phyloP scores from a whole-genome alignment of 2,329 filamentous ascomycete species.

The Tolypocladium capitatum region DNA sequence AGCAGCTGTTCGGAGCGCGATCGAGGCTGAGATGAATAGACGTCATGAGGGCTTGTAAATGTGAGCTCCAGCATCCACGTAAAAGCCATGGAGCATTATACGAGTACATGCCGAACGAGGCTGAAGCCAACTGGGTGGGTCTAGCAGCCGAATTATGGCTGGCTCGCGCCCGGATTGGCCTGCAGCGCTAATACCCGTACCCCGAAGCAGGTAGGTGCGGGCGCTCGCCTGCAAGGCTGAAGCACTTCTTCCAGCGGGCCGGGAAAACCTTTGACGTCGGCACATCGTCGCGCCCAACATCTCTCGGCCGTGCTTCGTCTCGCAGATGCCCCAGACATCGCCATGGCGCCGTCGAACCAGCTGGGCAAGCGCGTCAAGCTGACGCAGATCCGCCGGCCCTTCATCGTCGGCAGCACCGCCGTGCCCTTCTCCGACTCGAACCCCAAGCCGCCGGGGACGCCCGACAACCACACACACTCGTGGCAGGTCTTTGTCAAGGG shows the following conservation, averaged over 20 bases:
- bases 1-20: background rate
- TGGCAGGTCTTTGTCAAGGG: conserved; percentile 94
- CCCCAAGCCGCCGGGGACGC: conserved; percentile 62
- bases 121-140: background rate
- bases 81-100: conserved; percentile 13
- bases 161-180: background rate
- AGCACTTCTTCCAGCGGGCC: too few species aligned
- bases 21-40: background rate
- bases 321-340: background rate
- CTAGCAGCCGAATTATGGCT: background rate
- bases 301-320: background rate
- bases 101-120: conserved; percentile 4
- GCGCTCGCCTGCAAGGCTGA: background rate
- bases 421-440: conserved; percentile 67
- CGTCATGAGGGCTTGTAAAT: background rate
- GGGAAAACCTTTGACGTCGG: too few species aligned
- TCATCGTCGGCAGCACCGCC: conserved; percentile 70
- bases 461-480: conserved; percentile 87
- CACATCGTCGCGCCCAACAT: background rate
- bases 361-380: conserved; percentile 52
- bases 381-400: conserved; percentile 49
- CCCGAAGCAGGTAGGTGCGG: too few species aligned
- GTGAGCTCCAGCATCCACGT: background rate
- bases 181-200: too few species aligned
- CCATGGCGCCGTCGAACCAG: conserved; percentile 46